Evolutionary conservation across 1,139 yeast genomes (phyloP).

Genomic region (Taphrina sp.): DNA sequence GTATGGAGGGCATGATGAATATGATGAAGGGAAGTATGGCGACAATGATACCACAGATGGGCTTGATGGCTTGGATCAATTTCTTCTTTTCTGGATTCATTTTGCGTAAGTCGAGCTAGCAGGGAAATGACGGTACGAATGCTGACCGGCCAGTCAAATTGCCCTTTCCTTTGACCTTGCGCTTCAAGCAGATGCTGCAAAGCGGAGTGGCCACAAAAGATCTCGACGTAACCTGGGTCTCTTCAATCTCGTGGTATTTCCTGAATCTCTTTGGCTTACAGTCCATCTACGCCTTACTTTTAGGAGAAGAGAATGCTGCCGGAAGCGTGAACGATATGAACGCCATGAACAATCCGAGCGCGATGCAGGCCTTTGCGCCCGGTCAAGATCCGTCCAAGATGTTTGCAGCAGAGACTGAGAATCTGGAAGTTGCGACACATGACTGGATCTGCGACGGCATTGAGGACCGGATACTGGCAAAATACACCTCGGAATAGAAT

Average conservation of each 20-base stretch:
- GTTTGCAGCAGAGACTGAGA: constrained; percentile 72
- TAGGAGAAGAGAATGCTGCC: constrained; percentile 52
- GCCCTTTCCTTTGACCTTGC: constrained; percentile 80
- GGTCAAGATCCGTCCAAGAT: constrained; percentile 54
- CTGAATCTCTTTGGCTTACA: constrained; percentile 81
- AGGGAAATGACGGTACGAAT: not conserved
- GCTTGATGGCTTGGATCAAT: constrained; percentile 95
- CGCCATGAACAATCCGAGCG: constrained; percentile 38
- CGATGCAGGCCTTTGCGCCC: constrained; percentile 50
- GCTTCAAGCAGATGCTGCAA: constrained; percentile 90
- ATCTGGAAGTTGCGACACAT: constrained; percentile 64
- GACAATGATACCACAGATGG: constrained; percentile 84
- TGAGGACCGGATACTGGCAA: constrained; percentile 58
- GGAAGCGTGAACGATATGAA: constrained; percentile 35
- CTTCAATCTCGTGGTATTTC: constrained; percentile 96
- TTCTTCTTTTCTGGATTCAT: constrained; percentile 91
- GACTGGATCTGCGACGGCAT: constrained; percentile 60
- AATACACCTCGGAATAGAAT: too few relatives aligned
- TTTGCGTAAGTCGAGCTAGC: constrained; percentile 47
- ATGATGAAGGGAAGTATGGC: constrained; percentile 80
- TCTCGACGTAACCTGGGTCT: constrained; percentile 88
- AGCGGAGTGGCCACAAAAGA: constrained; percentile 82
- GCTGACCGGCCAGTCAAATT: constrained; percentile 53
- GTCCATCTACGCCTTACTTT: constrained; percentile 71
- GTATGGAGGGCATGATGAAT: constrained; percentile 71